phyloP scores from a whole-genome alignment of 2,329 filamentous ascomycete genomes.

The Pseudocercospora fuligena region DNA sequence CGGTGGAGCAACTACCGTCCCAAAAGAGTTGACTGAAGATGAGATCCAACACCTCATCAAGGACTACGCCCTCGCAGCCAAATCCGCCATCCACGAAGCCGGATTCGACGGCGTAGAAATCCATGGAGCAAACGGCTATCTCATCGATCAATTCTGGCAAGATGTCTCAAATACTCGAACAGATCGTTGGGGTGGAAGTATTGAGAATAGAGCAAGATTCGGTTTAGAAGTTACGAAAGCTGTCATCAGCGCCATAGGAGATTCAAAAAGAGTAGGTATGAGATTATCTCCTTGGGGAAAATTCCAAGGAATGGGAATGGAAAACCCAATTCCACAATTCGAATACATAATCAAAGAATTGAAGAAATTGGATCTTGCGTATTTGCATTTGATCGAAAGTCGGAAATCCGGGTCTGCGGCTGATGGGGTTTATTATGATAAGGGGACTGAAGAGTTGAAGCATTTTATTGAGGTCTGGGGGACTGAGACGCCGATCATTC shows the following conservation, averaged over 20 bases:
- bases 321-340: constrained; percentile 67
- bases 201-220: constrained; percentile 58
- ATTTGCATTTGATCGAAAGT: constrained; percentile 49
- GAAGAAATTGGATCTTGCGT: constrained; percentile 60
- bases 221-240: constrained; percentile 59
- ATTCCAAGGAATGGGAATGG: constrained; percentile 63
- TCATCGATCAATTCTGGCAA: constrained; percentile 69
- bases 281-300: constrained; percentile 63
- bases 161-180: constrained; percentile 60
- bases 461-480: constrained; percentile 34
- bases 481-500: constrained; percentile 39
- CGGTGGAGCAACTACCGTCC: constrained; percentile 25
- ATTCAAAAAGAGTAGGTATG: constrained; percentile 55
- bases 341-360: constrained; percentile 59
- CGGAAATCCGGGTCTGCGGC: constrained; percentile 37
- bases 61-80: constrained; percentile 50
- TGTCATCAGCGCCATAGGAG: constrained; percentile 57
- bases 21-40: constrained; percentile 42
- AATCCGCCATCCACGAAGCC: constrained; percentile 49
- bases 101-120: constrained; percentile 67
- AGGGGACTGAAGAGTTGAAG: constrained; percentile 36
- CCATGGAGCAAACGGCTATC: constrained; percentile 56
- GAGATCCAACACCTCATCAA: constrained; percentile 39
- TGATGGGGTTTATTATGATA: constrained; percentile 43
- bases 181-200: constrained; percentile 53